Conservation (phyloP, 2,329 filamentous ascomycete species). For the Claviceps lovelessii region DNA sequence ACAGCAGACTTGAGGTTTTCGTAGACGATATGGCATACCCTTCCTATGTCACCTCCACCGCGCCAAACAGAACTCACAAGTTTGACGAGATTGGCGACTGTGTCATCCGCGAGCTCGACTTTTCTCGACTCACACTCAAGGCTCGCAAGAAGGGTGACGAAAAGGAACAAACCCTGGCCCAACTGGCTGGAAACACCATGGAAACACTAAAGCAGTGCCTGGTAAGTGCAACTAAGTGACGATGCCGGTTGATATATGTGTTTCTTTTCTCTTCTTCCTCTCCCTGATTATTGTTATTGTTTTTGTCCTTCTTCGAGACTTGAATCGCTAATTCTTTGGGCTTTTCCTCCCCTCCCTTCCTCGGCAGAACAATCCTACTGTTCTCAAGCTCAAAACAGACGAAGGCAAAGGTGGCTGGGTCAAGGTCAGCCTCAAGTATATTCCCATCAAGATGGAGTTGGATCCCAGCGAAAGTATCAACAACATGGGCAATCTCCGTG, state of each 20-base stretch:
- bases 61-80: slow-evolving; percentile 51
- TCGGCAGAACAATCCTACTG: slow-evolving; percentile 69
- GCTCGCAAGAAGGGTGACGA: slow-evolving; percentile 69
- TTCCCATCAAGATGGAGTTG: slow-evolving; percentile 85
- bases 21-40: slow-evolving; percentile 94
- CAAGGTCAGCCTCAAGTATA: slow-evolving; percentile 85
- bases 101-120: slow-evolving; percentile 92
- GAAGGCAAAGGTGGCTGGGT: slow-evolving; percentile 65
- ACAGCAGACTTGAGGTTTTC: slow-evolving; percentile 70
- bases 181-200: slow-evolving; percentile 70
- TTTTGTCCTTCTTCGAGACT: too few species aligned
- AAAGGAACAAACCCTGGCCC: slow-evolving; percentile 64
- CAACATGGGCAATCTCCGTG: slow-evolving; percentile 89
- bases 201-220: slow-evolving; percentile 78
- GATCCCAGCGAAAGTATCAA: slow-evolving; percentile 96
- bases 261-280: neutral
- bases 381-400: slow-evolving; percentile 63
- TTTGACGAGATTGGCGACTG: slow-evolving; percentile 93
- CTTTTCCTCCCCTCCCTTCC: neutral
- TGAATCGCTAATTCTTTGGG: neutral
- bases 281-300: neutral
- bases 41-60: slow-evolving; percentile 68
- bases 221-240: slow-evolving; percentile 32
- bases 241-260: too few species aligned
- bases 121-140: slow-evolving; percentile 81